Conservation (phyloP, 2,329 filamentous ascomycete genomes). For the Penicillium sp. region DNA sequence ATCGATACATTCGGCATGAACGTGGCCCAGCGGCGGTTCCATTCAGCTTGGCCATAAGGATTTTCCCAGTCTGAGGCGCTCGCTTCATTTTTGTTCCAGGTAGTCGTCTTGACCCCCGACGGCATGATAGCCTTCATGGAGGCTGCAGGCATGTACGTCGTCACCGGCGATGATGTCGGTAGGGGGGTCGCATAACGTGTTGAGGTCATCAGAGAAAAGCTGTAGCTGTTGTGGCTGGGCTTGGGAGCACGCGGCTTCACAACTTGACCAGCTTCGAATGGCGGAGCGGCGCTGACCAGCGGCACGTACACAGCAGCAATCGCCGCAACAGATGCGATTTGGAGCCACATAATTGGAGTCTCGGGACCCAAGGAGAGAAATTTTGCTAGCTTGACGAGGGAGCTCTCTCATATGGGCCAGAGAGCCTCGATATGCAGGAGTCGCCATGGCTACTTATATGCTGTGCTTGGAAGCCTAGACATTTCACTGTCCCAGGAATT, state of each 20-base stretch:
- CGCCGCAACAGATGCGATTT: neutral
- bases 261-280: neutral
- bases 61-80: conserved; percentile 9
- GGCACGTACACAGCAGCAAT: neutral
- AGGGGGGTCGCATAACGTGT: neutral
- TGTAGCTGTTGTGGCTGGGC: neutral
- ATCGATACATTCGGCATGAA: conserved; percentile 9
- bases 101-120: conserved; percentile 5
- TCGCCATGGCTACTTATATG: neutral
- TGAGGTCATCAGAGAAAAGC: neutral
- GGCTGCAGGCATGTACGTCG: neutral
- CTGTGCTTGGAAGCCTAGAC: neutral
- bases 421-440: neutral
- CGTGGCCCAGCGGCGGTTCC: conserved; percentile 6
- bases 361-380: neutral
- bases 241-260: neutral
- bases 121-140: conserved; percentile 6
- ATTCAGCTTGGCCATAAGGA: conserved; percentile 7
- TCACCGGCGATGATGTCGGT: neutral
- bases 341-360: neutral
- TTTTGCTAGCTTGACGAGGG: neutral
- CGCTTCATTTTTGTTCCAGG: conserved; percentile 7
- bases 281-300: neutral
- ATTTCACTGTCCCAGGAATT: neutral
- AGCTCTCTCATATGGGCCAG: neutral